Percentiles rank a stretch among this genome's conserved stretches.
phyloP scores from a whole-genome alignment of 208 protist species.

The Trypanosoma grayi region DNA sequence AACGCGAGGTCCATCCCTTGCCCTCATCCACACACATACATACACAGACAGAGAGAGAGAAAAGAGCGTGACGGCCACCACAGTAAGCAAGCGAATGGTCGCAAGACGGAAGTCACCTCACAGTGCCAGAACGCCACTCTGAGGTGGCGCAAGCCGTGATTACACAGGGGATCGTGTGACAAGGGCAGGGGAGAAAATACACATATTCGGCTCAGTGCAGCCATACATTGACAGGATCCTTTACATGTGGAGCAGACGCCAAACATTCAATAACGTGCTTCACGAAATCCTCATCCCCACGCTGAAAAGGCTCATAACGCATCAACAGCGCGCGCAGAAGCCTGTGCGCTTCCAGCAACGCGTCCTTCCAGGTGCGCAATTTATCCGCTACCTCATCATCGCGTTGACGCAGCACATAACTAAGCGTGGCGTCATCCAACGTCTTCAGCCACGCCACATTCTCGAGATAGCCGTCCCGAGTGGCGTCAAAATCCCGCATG shows the following conservation, averaged over 20 bases:
- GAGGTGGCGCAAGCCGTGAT: too few relatives aligned
- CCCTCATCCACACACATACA: neutral
- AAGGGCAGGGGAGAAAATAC: neutral
- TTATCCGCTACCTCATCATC: conserved; percentile 21
- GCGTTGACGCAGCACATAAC: conserved; percentile 18
- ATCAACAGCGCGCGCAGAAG: conserved; percentile 20
- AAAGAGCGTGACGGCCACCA: too few relatives aligned
- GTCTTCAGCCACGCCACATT: neutral
- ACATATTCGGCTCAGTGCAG: neutral
- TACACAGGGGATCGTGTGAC: too few relatives aligned
- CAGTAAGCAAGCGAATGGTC: too few relatives aligned
- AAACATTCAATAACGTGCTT: conserved; percentile 17
- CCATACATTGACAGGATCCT: conserved; percentile 8
- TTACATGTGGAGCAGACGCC: conserved; percentile 14
- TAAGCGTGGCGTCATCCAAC: conserved; percentile 15
- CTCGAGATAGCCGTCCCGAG: conserved; percentile 6
- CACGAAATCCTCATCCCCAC: conserved; percentile 24
- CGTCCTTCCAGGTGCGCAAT: conserved; percentile 14
- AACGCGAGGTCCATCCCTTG: conserved; percentile 13
- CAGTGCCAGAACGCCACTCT: too few relatives aligned
- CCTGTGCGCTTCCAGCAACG: conserved; percentile 12
- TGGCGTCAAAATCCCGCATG: neutral
- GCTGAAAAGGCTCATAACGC: conserved; percentile 29
- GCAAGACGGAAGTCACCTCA: too few relatives aligned
- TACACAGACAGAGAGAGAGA: conserved; percentile 3